These are phyloP conservation scores for Trypanosomatidae sp. DNA, from an alignment of 208 protist species.

Conservation along the genomic window DNA sequence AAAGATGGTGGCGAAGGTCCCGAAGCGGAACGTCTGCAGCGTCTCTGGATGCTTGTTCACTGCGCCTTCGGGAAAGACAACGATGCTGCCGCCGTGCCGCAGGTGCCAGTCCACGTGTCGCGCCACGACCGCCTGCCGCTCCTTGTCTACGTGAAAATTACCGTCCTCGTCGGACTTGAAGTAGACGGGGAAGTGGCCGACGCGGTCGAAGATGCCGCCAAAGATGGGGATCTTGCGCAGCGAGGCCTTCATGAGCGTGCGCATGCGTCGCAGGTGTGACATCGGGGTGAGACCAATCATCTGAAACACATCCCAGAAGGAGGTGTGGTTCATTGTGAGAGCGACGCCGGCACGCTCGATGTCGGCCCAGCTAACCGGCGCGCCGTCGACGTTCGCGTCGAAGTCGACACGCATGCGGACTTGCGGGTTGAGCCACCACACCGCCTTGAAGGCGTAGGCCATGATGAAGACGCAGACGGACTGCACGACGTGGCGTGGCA, in stretches of 20 bases:
- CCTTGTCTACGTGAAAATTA: constrained; percentile 60
- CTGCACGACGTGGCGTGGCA: constrained; percentile 24
- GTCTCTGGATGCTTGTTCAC: constrained; percentile 52
- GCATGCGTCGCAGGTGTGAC: constrained; percentile 22
- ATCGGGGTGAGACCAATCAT: constrained; percentile 34
- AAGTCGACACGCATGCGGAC: constrained; percentile 34
- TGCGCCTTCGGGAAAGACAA: constrained; percentile 61
- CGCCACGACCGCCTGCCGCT: constrained; percentile 45
- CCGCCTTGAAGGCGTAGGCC: constrained; percentile 26
- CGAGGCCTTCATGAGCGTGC: constrained; percentile 56
- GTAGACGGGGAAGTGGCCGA: constrained; percentile 81
- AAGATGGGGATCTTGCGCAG: constrained; percentile 57
- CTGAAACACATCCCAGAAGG: constrained; percentile 57
- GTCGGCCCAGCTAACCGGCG: constrained; percentile 13
- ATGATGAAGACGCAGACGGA: constrained; percentile 36
- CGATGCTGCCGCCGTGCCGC: constrained; percentile 34
- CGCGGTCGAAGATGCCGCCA: constrained; percentile 48
- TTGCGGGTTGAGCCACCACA: constrained; percentile 44
- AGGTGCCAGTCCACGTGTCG: constrained; percentile 35
- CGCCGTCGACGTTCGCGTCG: constrained; percentile 23
- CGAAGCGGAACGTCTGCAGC: constrained; percentile 54
- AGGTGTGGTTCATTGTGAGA: constrained; percentile 60
- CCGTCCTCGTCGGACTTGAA: constrained; percentile 66
- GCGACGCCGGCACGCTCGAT: constrained; percentile 34
- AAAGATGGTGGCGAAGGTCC: constrained; percentile 58